Evolutionary conservation across 1,139 yeast genomes (phyloP), one percentile per base, ranked within the genome.

Genomic region (Starmera stellimalicola): DNA sequence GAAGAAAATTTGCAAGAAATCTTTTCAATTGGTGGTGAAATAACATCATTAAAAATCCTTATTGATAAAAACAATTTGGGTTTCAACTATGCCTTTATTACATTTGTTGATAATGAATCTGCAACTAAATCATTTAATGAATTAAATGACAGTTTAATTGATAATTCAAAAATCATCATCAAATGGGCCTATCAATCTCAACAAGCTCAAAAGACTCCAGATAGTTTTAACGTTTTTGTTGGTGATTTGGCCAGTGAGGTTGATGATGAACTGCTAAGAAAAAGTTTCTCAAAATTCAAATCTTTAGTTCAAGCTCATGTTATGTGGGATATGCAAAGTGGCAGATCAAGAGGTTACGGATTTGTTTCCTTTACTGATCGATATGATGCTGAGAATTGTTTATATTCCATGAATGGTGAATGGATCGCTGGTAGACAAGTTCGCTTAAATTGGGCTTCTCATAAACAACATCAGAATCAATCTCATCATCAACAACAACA

Each of bases 251-350:
- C 85, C 25, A 68, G 81, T 9, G 95, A 87, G 47, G 80, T 87
- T 26, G 78, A 82, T 50, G 95, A 87, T 55, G 94, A 81, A 44
- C 57, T 71, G 15, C 65, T 87, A 43, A 65, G 64, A 34, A 61
- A 57, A 31, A 68, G 82, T 7, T 87, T 87, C 52, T 48, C 63
- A n/a, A 62, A 63, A 36, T 82, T 73, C 54, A 63, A 64, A 16
- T 70, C 87, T 5, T 62, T 82, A 48, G 63, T 75, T 33, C 94
- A 84, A 53, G 95, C 95, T 14, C 88, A 85, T 47, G 95, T 87
- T 26, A 87, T 87, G 95, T 85, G 95, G 95, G 95, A 87, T 56
- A 84, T 84, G 94, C 88, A 81, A 53, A 82, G 94, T 16, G 88
- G 94, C 25, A 65, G 94, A 53, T 82, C 94, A 5, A 68, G 95